Base-by-base conservation (phyloP, 345 rosid species). In the Ceriops tagal region DNA sequence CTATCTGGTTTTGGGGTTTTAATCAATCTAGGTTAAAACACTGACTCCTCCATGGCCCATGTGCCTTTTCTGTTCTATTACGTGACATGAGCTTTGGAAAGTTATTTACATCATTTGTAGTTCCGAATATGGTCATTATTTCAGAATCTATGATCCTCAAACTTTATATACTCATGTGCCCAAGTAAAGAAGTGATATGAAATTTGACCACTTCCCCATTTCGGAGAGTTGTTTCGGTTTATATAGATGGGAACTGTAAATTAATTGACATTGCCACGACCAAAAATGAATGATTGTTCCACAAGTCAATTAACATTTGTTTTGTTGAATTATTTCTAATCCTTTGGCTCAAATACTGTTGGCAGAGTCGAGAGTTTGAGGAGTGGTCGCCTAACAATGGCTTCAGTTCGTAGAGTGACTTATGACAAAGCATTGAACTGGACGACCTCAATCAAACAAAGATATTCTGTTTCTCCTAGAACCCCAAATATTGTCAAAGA, bases 341-440 rank as follows among this genome's bases (percentile, higher is more conserved):
- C 34, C 55, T 20, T 21, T 1, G 16, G 1, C 47, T 69, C 57
- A 28, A 20, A 13, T 15, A 27, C 52, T 70, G 34, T 61, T 75
- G 58, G 70, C 83, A 73, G 79, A 73, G 55, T 43, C 75, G 18
- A 69, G 75, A 65, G 27, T 30, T 51, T 65, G 78, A 75, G 22
- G 53, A 18, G 66, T 60, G 53, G 22, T 53, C 27, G 46, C 8
- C 51, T 22, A 2, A 16, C 28, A 26, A 31, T 46, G 28, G 43
- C 30, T 19, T 26, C 52, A 10, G 21, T 34, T 72, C 35, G 5
- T 21, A 16, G 39, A 55, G 62, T n/a, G n/a, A 34, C 27, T 69
- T 20, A 65, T 43, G 7, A 1, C 26, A n/a, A 37, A 72, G 64
- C 19, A 13, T 22, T 53, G 32, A 46, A 66, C 34, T 26, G 39